Percentiles rank a stretch among this genome's conserved stretches.
Evolutionary conservation across 179 eudicot genomes (phyloP).

Genomic region (Corrigiola litoralis): DNA sequence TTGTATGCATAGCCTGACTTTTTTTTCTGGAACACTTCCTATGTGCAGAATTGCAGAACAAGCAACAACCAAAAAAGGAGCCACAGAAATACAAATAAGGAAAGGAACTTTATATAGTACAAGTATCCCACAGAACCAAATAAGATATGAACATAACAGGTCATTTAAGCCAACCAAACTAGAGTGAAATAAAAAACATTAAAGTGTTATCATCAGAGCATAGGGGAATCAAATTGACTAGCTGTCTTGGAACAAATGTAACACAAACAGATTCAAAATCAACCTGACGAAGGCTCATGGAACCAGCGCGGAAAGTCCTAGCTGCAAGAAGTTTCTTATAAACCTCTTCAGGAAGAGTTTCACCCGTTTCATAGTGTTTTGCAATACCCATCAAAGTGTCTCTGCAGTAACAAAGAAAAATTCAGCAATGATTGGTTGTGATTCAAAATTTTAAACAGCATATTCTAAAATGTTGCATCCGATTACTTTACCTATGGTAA

Average conservation of each 20-base stretch:
- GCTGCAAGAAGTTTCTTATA: conserved; percentile 93
- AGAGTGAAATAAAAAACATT: too few relatives aligned
- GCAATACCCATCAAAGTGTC: conserved; percentile 95
- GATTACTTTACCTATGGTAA: conserved; percentile 68
- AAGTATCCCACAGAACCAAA: background rate
- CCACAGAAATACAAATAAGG: background rate
- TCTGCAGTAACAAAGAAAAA: conserved; percentile 39
- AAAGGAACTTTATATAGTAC: background rate
- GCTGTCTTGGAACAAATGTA: background rate
- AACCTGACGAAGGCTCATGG: conserved; percentile 89
- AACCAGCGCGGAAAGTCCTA: conserved; percentile 89
- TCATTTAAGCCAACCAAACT: too few relatives aligned
- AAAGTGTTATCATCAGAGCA: background rate
- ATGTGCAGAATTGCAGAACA: background rate
- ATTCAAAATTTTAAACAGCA: background rate
- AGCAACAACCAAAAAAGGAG: background rate
- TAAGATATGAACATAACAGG: background rate
- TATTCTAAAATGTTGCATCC: background rate
- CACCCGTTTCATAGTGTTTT: conserved; percentile 91
- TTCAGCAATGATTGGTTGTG: background rate
- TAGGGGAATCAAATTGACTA: background rate
- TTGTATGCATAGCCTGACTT: too few relatives aligned
- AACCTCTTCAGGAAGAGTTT: conserved; percentile 81
- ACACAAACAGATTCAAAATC: background rate
- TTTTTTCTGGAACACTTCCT: background rate